Conservation (phyloP, 192 early-diverging fungal genomes). For the Mortierella antarctica region DNA sequence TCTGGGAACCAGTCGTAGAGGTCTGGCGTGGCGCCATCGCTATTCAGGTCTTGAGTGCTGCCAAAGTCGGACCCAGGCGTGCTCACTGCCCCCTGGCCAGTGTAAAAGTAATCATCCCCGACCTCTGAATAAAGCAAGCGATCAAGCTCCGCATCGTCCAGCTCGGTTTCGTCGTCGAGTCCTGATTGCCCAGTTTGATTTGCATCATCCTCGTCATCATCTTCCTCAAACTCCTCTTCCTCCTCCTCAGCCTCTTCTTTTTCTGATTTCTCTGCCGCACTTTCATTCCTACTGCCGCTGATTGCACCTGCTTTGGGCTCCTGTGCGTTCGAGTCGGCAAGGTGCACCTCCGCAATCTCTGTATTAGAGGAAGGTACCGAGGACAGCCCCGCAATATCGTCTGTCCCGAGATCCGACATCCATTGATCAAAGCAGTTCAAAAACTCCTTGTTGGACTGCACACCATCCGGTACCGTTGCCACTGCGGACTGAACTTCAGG, state of each 20-base stretch:
- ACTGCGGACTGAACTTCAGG: background rate
- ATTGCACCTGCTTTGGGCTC: background rate
- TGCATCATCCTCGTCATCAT: background rate
- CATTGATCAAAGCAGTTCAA: conserved; percentile 47
- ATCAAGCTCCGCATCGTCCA: conserved; percentile 34
- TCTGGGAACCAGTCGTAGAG: conserved; percentile 49
- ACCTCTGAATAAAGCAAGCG: conserved; percentile 40
- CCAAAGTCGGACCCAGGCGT: conserved; percentile 33
- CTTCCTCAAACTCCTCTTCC: background rate
- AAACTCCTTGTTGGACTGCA: conserved; percentile 26
- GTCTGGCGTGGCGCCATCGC: conserved; percentile 12
- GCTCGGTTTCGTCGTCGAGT: conserved; percentile 23
- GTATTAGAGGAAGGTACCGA: background rate
- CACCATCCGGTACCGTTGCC: background rate
- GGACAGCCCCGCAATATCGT: background rate
- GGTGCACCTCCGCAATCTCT: background rate
- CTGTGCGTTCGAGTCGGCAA: no score
- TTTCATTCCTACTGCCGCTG: background rate
- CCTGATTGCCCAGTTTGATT: background rate
- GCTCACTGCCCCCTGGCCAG: background rate
- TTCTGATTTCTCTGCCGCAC: background rate
- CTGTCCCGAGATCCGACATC: conserved; percentile 40
- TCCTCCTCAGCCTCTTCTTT: background rate
- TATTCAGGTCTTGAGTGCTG: background rate
- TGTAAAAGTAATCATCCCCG: conserved; percentile 21